phyloP scores from a whole-genome alignment of 2,329 filamentous ascomycete genomes.

The Lasiodiplodia citricola region DNA sequence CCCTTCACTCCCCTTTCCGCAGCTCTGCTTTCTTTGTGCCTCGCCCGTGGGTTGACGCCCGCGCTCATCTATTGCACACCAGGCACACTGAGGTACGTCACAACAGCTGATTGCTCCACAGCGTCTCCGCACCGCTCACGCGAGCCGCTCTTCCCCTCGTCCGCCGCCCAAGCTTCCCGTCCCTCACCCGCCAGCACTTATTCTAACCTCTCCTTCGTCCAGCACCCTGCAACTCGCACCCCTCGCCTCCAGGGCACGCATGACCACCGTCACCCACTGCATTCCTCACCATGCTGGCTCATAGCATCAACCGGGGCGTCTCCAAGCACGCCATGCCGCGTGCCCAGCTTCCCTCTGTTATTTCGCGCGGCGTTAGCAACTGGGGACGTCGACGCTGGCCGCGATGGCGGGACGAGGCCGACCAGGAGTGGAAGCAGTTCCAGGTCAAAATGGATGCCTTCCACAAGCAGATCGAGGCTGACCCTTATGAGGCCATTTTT shows the following conservation, averaged over 20 bases:
- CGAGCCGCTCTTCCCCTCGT: background rate
- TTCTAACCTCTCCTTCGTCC: background rate
- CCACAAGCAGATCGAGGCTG: conserved; percentile 38
- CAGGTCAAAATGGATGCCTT: conserved; percentile 19
- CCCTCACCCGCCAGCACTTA: background rate
- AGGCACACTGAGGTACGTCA: conserved; percentile 10
- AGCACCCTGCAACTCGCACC: background rate
- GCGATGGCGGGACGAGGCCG: conserved; percentile 16
- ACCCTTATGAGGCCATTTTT: conserved; percentile 52
- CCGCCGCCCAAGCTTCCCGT: background rate
- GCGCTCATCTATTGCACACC: background rate
- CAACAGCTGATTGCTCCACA: background rate
- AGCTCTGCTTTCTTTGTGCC: background rate
- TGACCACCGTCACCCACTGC: background rate
- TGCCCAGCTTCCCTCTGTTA: background rate
- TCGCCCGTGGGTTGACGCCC: background rate
- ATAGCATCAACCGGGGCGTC: conserved; percentile 19
- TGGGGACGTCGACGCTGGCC: conserved; percentile 25
- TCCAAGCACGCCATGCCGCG: conserved; percentile 3
- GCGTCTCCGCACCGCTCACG: background rate
- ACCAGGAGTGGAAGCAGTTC: conserved; percentile 21
- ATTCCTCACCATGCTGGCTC: conserved; percentile 10
- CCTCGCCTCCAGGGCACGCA: conserved; percentile 13
- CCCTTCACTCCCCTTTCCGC: background rate
- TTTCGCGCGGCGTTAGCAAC: conserved; percentile 7